Conservation (phyloP, 1,284 basidiomycete genomes). For the Cutaneotrichosporon cutaneum region DNA sequence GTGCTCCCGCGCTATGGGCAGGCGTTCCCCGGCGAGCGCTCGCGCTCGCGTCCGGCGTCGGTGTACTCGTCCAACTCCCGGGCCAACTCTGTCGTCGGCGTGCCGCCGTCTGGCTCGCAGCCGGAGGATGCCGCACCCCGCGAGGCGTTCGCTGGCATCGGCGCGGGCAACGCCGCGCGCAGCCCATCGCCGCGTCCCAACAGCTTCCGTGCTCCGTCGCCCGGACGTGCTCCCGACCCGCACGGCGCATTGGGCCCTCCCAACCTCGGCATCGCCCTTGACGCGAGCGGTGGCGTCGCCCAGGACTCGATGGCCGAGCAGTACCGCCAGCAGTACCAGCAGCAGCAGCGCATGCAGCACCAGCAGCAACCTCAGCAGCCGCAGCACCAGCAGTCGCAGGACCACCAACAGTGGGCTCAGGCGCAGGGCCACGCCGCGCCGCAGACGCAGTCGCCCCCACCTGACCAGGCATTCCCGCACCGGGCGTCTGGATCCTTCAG, state of each 20-base stretch:
- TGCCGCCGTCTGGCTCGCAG: slow-evolving; percentile 28
- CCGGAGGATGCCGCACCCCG: slow-evolving; percentile 41
- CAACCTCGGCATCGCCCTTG: slow-evolving; percentile 70
- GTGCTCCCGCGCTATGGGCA: slow-evolving; percentile 77
- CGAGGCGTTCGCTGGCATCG: slow-evolving; percentile 73
- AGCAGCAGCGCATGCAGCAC: slow-evolving; percentile 41
- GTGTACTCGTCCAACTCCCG: slow-evolving; percentile 46
- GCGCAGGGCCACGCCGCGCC: slow-evolving; percentile 8
- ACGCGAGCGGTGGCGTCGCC: slow-evolving; percentile 71
- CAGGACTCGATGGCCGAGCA: slow-evolving; percentile 73
- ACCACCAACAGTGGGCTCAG: slow-evolving; percentile 20
- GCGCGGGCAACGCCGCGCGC: slow-evolving; percentile 57
- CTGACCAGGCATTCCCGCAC: neutral
- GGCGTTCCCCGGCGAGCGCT: slow-evolving; percentile 79
- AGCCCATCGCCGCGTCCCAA: slow-evolving; percentile 63
- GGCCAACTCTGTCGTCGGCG: slow-evolving; percentile 30
- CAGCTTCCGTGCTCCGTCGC: slow-evolving; percentile 38
- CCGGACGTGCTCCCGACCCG: slow-evolving; percentile 36
- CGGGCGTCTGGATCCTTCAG: slow-evolving; percentile 8
- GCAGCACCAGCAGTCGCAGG: slow-evolving; percentile 28
- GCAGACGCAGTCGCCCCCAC: slow-evolving; percentile 16
- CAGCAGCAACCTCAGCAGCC: slow-evolving; percentile 34
- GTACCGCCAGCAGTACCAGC: slow-evolving; percentile 51
- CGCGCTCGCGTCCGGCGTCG: slow-evolving; percentile 55
- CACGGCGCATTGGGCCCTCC: slow-evolving; percentile 41